Evolutionary conservation across 108 stramenopile species (phyloP), one percentile per base, ranked within the genome.

Genomic region (Cyclotella cryptica): DNA sequence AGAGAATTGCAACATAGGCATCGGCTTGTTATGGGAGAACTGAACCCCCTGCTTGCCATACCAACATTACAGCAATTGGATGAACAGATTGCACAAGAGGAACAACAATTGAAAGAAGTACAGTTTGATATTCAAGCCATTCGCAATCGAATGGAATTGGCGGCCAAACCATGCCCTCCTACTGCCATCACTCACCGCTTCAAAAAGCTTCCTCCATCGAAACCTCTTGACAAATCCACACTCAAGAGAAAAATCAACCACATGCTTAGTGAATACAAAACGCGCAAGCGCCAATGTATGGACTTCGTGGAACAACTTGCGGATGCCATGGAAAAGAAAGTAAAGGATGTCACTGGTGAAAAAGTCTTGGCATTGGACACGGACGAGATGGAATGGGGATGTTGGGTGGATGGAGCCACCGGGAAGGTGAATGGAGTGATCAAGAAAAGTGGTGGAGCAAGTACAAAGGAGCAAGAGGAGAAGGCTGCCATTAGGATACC

Each of bases 321-420:
- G 7, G 95, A 96, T 74, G 92, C 89, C 12, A 90, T 96, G 92
- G 95, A 96, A 63, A 93, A 91, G 72, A 91, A 87, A 55, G 81
- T 82, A 17, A 91, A 90, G 81, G 91, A 93, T n/a, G 85, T 89
- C 8, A 55, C 92, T 53, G 70, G 45, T 22, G 77, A 78, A 7
- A 92, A 91, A 46, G 19, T 93, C 15, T 69, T 95, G 75, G 89
- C 85, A n/a, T 59, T 95, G 41, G 94, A 95, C 63, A 93, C 90
- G 8, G 94, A 95, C 74, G 94, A 93, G 66, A 77, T 81, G 60
- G 82, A 83, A 30, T 79, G 82, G 82, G 78, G 69, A 30, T 67
- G 66, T 44, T 75, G 75, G 66, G 64, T 35, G 44, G 57, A 59
- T 44, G 39, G 30, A 19, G 68, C n/a, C 9, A 42, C 52, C 0